Evolutionary conservation across 768 basidiomycete genomes (phyloP), one percentile per base, ranked within the genome.

Genomic region (Trichaptum fuscoviolaceum): DNA sequence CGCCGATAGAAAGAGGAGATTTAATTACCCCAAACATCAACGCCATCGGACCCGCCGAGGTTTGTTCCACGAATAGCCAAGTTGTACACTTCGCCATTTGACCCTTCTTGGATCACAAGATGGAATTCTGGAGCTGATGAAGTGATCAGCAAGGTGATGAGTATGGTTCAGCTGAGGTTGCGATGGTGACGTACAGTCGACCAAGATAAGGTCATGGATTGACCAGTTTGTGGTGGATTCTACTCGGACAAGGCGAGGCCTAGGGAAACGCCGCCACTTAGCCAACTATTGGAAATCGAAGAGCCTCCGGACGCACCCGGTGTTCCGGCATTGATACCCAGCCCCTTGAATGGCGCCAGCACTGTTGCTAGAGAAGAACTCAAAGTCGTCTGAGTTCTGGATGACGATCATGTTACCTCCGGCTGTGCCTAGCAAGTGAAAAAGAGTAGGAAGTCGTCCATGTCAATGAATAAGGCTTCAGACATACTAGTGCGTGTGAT

Each of bases 21-120:
- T 9, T 25, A 25, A 4, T 61, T 17, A 27, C 75, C 75, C 65
- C 69, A 72, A 7, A 75, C 69, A 65, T 76, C 75, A n/a, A 76
- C 70, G 15, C 74, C 75, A 66, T 76, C 75, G 1, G 74, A 73
- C 15, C 73, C 74, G 52, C 75, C 75, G 35, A 75, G 59, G 64
- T 74, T 70, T 34, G 58, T 63, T 68, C 74, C 74, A 35, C 74
- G 73, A 34, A 76, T 75, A 35, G 72, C 72, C 64, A 76, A 42
- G 66, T 76, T 76, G 69, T 75, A 76, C 5, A 76, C 68, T 66
- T 76, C 75, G 52, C 75, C 75, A 61, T 74, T 74, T 17, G 69
- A 67, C 20, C 72, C 73, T 8, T 65, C 59, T 60, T 76, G 67
- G 17, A 76, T 66, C 64, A 76, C 70, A 34, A 75, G 64, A 64